Conservation (phyloP, 1,284 basidiomycete species). For the Athelia psychrophila region DNA sequence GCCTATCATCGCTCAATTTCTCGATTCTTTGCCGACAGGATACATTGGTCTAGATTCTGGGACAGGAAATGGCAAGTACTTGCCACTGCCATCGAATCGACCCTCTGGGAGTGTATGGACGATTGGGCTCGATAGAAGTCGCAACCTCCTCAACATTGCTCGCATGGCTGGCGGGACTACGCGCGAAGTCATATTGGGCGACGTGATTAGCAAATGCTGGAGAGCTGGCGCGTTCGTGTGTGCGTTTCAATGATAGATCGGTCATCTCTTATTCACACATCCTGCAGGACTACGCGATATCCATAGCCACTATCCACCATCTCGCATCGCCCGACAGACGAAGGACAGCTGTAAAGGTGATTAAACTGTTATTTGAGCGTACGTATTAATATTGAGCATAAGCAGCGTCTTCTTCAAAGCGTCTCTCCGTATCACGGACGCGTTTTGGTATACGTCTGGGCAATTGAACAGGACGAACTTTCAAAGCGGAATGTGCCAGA, state of each 20-base stretch:
- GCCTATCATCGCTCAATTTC: constrained; percentile 88
- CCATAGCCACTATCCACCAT: constrained; percentile 95
- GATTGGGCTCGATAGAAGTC: constrained; percentile 81
- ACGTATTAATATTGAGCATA: constrained; percentile 2
- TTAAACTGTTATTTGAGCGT: constrained; percentile 1
- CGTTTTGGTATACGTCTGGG: constrained; percentile 97
- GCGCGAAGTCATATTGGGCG: constrained; percentile 78
- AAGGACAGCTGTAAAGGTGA: constrained; percentile 69
- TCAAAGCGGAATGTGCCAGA: constrained; percentile 70
- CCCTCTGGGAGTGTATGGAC: constrained; percentile 59
- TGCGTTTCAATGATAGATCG: constrained; percentile 13
- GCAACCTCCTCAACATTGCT: constrained; percentile 77
- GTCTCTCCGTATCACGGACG: constrained; percentile 69
- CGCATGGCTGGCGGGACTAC: constrained; percentile 46
- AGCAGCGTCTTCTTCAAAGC: constrained; percentile 61
- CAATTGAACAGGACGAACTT: constrained; percentile 86
- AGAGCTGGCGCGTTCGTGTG: constrained; percentile 75
- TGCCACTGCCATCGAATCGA: constrained; percentile 63
- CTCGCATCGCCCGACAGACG: constrained; percentile 78
- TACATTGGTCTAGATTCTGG: constrained; percentile 93
- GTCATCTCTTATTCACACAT: not conserved
- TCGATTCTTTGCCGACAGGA: constrained; percentile 71
- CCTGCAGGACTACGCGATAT: constrained; percentile 89
- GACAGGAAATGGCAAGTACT: constrained; percentile 97
- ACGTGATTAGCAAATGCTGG: constrained; percentile 72